Conservation (phyloP, 257 asterid species). For the Fraxinus cuspidata region DNA sequence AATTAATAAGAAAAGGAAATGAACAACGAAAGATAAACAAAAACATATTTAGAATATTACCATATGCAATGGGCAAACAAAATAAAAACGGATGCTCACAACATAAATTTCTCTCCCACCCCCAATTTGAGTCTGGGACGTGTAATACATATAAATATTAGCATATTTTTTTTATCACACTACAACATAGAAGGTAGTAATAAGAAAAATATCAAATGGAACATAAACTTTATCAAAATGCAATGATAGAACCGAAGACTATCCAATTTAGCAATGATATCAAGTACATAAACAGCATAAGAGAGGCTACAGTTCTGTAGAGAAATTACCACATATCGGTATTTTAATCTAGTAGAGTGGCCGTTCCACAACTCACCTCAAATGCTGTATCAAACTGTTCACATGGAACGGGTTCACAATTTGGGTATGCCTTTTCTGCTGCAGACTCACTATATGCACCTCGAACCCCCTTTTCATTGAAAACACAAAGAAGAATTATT, state of each 20-base stretch:
- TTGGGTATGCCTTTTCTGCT: slow-evolving; percentile 95
- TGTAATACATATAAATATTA: not conserved
- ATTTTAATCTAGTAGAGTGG: not conserved
- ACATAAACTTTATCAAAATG: slow-evolving; percentile 1
- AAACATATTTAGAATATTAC: not conserved
- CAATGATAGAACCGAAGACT: not conserved
- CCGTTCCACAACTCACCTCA: slow-evolving; percentile 51
- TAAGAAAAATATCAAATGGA: slow-evolving; percentile 9
- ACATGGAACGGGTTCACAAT: slow-evolving; percentile 96
- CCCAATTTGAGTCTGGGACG: not conserved
- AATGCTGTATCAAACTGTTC: slow-evolving; percentile 97
- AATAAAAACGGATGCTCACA: not conserved
- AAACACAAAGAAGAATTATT: not conserved
- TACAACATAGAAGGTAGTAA: slow-evolving; percentile 1
- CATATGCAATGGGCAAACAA: not conserved
- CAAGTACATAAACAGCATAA: slow-evolving; percentile 2
- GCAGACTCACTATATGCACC: slow-evolving; percentile 98
- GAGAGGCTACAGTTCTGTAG: not conserved
- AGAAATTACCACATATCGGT: not conserved
- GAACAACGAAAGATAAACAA: not conserved
- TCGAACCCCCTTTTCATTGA: slow-evolving; percentile 63
- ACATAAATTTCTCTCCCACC: not conserved
- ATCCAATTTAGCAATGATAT: not conserved
- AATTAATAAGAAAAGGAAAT: not conserved
- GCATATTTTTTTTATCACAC: not conserved